Percentiles rank a stretch among this genome's conserved stretches.
Conservation (phyloP, 78 protist genomes). For the Neovahlkampfia damariscottae region DNA sequence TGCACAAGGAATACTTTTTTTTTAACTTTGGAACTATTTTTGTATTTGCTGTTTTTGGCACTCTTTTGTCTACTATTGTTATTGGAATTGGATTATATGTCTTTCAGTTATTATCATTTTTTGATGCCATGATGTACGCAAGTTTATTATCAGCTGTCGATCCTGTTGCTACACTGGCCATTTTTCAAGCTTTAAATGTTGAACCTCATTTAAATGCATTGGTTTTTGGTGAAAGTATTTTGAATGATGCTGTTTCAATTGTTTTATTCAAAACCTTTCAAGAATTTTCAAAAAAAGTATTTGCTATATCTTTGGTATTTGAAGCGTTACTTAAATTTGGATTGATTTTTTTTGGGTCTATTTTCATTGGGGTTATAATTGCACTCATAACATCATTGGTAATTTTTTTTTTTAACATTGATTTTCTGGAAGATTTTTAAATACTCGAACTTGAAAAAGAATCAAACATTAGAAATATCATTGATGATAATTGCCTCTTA, state of each 20-base stretch:
- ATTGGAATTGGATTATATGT: constrained; percentile 24
- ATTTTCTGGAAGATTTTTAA: no score
- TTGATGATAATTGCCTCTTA: constrained; percentile 11
- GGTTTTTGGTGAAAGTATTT: constrained; percentile 79
- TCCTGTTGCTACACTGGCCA: constrained; percentile 86
- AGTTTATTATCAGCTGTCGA: constrained; percentile 78
- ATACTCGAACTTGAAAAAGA: neutral
- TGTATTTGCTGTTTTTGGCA: constrained; percentile 74
- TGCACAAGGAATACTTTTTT: constrained; percentile 45
- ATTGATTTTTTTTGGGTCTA: constrained; percentile 9
- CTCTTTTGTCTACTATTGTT: constrained; percentile 57
- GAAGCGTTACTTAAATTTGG: constrained; percentile 24
- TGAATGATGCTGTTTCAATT: constrained; percentile 85
- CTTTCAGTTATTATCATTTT: neutral
- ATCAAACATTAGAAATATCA: constrained; percentile 9
- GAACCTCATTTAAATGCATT: constrained; percentile 61
- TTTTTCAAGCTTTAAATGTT: constrained; percentile 57
- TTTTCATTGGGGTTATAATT: no score
- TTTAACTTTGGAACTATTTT: constrained; percentile 54
- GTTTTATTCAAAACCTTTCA: constrained; percentile 41
- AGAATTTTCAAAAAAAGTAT: neutral
- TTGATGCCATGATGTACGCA: constrained; percentile 49
- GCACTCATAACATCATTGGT: no score
- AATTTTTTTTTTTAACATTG: no score
- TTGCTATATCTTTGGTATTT: neutral